These are phyloP conservation scores for Wickerhamiella alocasiicola DNA, from an alignment of 805 yeast species.

Conservation along the genomic window DNA sequence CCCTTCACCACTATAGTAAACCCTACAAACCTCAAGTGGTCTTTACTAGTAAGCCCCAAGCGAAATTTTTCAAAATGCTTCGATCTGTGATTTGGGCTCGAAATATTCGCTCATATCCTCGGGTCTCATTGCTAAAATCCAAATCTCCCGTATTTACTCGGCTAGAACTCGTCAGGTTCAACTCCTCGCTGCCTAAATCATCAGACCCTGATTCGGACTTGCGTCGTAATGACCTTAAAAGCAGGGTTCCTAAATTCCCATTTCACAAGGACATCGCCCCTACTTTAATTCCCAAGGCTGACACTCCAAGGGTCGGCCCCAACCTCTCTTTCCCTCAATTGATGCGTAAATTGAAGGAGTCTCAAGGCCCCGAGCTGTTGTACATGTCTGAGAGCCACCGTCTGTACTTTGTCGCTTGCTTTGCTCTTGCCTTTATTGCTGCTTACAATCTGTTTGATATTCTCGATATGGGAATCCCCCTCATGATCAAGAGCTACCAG, in stretches of 20 bases:
- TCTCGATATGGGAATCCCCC: constrained; percentile 42
- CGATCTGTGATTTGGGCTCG: too few species aligned
- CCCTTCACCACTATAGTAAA: too few species aligned
- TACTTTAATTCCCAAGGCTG: constrained; percentile 59
- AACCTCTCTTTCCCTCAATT: constrained; percentile 47
- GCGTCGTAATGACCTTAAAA: constrained; percentile 36
- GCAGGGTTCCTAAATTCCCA: constrained; percentile 56
- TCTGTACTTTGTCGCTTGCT: constrained; percentile 56
- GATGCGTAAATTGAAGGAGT: constrained; percentile 41
- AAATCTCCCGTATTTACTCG: too few species aligned
- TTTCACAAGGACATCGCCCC: constrained; percentile 52
- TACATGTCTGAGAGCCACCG: constrained; percentile 79
- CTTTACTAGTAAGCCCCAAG: too few species aligned
- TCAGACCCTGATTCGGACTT: constrained; percentile 18
- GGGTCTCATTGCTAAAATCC: too few species aligned
- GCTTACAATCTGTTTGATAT: constrained; percentile 49
- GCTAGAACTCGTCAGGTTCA: constrained; percentile 2
- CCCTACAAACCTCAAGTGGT: too few species aligned
- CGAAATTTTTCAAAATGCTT: too few species aligned
- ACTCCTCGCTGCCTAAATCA: constrained; percentile 15
- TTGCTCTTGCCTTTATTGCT: constrained; percentile 54
- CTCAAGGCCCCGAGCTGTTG: constrained; percentile 54
- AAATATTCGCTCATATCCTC: too few species aligned
- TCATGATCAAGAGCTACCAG: constrained; percentile 39
- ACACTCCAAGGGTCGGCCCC: constrained; percentile 60